Percentiles rank a stretch among this genome's conserved stretches.
Conservation (phyloP, 1,139 yeast species). For the Diutina sp. region DNA sequence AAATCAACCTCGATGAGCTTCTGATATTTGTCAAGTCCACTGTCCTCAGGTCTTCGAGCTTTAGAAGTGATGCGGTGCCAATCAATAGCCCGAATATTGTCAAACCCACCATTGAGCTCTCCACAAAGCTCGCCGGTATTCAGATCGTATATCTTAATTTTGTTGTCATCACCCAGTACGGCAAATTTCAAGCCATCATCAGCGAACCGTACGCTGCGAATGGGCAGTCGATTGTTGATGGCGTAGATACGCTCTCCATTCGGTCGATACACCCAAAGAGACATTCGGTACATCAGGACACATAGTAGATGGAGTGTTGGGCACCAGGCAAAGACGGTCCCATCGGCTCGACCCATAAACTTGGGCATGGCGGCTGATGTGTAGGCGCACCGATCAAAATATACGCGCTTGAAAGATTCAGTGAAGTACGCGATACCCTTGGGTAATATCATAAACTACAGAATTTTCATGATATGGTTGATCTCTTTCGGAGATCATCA, state of each 20-base stretch:
- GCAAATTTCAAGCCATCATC: slow-evolving; percentile 29
- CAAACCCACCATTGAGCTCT: slow-evolving; percentile 7
- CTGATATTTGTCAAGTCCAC: slow-evolving; percentile 6
- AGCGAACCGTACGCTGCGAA: slow-evolving; percentile 22
- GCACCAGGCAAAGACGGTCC: slow-evolving; percentile 36
- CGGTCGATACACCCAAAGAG: slow-evolving; percentile 39
- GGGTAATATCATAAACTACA: not conserved
- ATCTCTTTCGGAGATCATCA: not conserved
- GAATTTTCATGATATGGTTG: not conserved
- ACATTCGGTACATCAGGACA: slow-evolving; percentile 31
- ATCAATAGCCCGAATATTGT: slow-evolving; percentile 8
- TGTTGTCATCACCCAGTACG: slow-evolving; percentile 30
- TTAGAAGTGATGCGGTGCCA: slow-evolving; percentile 3
- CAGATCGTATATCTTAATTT: slow-evolving; percentile 34
- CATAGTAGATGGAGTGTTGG: slow-evolving; percentile 44
- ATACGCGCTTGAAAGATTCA: not conserved
- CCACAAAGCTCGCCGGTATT: slow-evolving; percentile 31
- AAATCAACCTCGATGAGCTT: slow-evolving; percentile 14
- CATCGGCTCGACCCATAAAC: slow-evolving; percentile 28
- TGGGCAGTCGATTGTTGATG: slow-evolving; percentile 23
- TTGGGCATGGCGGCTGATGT: not conserved
- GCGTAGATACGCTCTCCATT: slow-evolving; percentile 47
- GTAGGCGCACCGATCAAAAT: not conserved
- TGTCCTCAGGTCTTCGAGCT: slow-evolving; percentile 7
- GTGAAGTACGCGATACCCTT: not conserved